Percentiles rank a stretch among this genome's conserved stretches.
Conservation (phyloP, 352 stramenopile species). For the Pythium sukuiense region DNA sequence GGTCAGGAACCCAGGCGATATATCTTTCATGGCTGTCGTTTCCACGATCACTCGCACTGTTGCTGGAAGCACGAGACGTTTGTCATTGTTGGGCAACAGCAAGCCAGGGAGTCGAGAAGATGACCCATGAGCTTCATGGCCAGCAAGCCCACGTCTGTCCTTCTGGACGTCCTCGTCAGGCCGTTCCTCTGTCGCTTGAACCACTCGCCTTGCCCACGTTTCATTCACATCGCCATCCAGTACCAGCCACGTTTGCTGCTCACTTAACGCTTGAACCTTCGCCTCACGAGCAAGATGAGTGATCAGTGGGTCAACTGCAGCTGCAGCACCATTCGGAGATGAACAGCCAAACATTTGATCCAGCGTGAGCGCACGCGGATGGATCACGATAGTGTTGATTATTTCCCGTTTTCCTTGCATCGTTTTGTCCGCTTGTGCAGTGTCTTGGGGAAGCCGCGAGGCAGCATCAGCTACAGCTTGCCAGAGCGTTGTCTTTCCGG, state of each 20-base stretch:
- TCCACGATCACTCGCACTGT: slow-evolving; percentile 57
- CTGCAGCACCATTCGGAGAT: neutral
- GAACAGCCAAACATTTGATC: slow-evolving; percentile 34
- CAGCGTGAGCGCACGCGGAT: slow-evolving; percentile 38
- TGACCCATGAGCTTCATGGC: neutral
- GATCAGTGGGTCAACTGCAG: slow-evolving; percentile 34
- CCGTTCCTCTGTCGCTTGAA: slow-evolving; percentile 26
- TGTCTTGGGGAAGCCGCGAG: neutral
- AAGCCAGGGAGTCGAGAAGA: slow-evolving; percentile 30
- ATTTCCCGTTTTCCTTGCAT: neutral
- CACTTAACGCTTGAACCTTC: slow-evolving; percentile 30
- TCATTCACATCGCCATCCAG: slow-evolving; percentile 59
- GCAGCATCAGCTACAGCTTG: slow-evolving; percentile 31
- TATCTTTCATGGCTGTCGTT: slow-evolving; percentile 41
- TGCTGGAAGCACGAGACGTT: slow-evolving; percentile 35
- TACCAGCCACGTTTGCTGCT: slow-evolving; percentile 56
- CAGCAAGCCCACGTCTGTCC: slow-evolving; percentile 13
- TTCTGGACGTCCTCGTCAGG: neutral
- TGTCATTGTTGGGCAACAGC: slow-evolving; percentile 33
- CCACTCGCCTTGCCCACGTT: slow-evolving; percentile 50
- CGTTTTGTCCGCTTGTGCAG: neutral
- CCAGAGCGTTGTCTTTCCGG: slow-evolving; percentile 62
- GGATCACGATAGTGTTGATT: slow-evolving; percentile 34
- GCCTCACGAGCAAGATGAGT: slow-evolving; percentile 44
- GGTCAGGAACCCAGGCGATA: slow-evolving; percentile 55